Conservation (phyloP, 1,284 basidiomycete species). For the Cryptococcus depauperatus region DNA sequence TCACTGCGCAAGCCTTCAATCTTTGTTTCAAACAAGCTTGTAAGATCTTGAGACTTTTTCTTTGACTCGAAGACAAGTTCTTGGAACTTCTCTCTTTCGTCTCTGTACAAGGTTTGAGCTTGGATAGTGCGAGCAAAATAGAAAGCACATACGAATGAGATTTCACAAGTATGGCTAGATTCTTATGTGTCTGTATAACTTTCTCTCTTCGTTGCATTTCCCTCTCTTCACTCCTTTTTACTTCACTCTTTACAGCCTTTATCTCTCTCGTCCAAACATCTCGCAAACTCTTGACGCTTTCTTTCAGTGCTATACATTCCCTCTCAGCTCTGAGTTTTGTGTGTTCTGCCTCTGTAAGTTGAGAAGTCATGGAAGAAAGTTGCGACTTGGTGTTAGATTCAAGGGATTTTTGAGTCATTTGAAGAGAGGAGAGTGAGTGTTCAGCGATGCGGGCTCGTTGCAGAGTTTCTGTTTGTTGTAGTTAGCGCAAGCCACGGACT, state of each 20-base stretch:
- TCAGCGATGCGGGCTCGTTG: constrained; percentile 41
- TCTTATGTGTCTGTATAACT: constrained; percentile 13
- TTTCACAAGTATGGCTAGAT: constrained; percentile 21
- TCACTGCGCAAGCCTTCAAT: too few relatives aligned
- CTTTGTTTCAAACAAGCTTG: too few relatives aligned
- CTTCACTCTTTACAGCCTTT: constrained; percentile 28
- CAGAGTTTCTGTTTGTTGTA: constrained; percentile 28
- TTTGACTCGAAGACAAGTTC: too few relatives aligned
- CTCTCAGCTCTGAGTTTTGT: constrained; percentile 31
- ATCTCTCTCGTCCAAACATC: constrained; percentile 41
- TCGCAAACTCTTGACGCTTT: constrained; percentile 33
- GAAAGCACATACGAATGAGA: constrained; percentile 27
- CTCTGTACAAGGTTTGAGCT: too few relatives aligned
- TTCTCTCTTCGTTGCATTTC: constrained; percentile 29
- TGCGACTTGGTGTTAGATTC: constrained; percentile 35
- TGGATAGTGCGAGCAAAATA: too few relatives aligned
- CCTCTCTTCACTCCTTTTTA: constrained; percentile 20
- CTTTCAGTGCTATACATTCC: constrained; percentile 32
- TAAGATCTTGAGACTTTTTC: too few relatives aligned
- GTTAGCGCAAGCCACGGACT: too few relatives aligned
- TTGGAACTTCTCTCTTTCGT: too few relatives aligned
- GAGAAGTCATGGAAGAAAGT: constrained; percentile 28
- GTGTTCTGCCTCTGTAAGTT: constrained; percentile 28
- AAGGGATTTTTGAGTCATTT: constrained; percentile 30
- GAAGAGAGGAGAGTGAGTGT: constrained; percentile 22